phyloP scores from a whole-genome alignment of 139 green algal species.

The Micractinium sp. region DNA sequence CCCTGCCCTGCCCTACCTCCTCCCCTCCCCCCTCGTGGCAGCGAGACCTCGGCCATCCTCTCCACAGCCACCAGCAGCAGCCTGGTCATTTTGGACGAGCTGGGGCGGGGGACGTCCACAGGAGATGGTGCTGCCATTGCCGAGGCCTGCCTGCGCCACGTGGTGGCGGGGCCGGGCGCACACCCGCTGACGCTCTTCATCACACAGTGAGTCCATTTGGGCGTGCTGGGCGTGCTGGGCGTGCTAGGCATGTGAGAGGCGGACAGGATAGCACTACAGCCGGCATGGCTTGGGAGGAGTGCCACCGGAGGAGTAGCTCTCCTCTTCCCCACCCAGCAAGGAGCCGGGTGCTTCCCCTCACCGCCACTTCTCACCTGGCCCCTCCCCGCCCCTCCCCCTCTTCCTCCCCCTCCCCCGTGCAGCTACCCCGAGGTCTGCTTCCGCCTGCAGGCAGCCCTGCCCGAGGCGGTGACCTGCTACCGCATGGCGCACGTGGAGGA shows the following conservation, averaged over 20 bases:
- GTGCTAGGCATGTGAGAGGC: neutral
- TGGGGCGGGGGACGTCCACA: constrained; percentile 49
- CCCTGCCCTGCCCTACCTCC: too few species aligned
- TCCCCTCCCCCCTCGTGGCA: too few species aligned
- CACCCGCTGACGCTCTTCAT: constrained; percentile 76
- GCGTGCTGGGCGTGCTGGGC: neutral
- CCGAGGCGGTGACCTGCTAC: constrained; percentile 26
- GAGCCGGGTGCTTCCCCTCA: too few species aligned
- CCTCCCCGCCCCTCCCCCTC: neutral
- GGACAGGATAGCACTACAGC: neutral
- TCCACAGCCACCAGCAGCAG: constrained; percentile 57
- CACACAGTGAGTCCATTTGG: constrained; percentile 65
- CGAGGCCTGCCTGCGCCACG: constrained; percentile 64
- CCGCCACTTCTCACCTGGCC: neutral
- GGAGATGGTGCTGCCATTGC: constrained; percentile 37
- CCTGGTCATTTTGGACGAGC: constrained; percentile 80
- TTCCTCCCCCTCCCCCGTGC: neutral
- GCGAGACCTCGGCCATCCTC: constrained; percentile 82
- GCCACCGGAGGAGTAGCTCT: too few species aligned
- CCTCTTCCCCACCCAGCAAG: too few species aligned
- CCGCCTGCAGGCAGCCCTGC: constrained; percentile 28
- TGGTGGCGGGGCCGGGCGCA: constrained; percentile 31
- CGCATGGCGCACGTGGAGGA: constrained; percentile 58
- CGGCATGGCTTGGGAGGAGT: neutral
- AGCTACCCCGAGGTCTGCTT: constrained; percentile 35